Base-by-base conservation (phyloP, 495 filamentous ascomycete species). In the Talaromyces thailandensis region DNA sequence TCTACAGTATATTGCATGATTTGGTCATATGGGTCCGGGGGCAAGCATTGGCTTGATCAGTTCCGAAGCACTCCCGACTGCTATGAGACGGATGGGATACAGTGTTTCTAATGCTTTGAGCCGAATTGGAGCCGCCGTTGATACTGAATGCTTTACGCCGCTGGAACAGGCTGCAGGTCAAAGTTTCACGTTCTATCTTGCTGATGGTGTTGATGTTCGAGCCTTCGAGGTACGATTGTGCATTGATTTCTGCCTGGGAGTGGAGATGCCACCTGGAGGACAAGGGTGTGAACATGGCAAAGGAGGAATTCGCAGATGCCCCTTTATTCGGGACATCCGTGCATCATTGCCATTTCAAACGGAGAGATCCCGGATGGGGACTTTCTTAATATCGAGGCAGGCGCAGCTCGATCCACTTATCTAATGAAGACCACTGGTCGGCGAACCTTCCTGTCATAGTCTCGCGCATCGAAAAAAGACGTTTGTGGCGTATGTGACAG, bases 61-160 rank as follows among this genome's bases (percentile, higher is more conserved):
- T 6, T 62, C 70, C 2, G 74, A 76, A 48, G 56, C 62, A n/a
- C 74, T 73, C 52, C 71, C 74, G 11, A 76, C 74, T 0, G 71
- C 70, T 4, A 70, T 76, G 66, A 66, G 74, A 4, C 67, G 72
- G 3, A 74, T 74, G 72, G 71, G 72, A 3, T 76, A 74, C 37
- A 69, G 71, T 50, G 58, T 76, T 56, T 67, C 72, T 1, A 69
- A 68, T 16, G 73, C 73, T 1, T 73, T 76, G 66, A 72, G 73
- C 1, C 63, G 71, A n/a, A 70, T 72, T 0, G 74, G 74, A 0
- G 72, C 72, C 2, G 74, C 74, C 0, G 68, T 74, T 0, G 72
- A 72, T 0, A 76, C 72, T 21, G 64, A 76, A 62, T 73, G 69
- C 25, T 76, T 76, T 35, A 69, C 67, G 12, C 73, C 70, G 6